Evolutionary conservation across 495 filamentous ascomycete species (phyloP), one percentile per base, ranked within the genome.

Genomic region (Neurospora intermedia): DNA sequence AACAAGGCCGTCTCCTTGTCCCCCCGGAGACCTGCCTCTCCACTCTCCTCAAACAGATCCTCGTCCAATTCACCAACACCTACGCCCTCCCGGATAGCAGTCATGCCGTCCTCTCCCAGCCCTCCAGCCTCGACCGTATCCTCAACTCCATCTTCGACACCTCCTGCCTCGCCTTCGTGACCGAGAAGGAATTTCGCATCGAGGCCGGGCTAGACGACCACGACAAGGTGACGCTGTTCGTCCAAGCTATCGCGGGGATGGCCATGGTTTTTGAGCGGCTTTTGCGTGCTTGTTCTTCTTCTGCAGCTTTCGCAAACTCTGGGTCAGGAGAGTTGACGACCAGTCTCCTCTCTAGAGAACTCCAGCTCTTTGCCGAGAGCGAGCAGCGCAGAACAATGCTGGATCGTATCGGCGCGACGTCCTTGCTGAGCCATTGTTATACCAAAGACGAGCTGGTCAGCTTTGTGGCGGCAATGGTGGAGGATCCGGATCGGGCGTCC

Each of bases 361-460:
- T 80, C 0, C 77, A 79, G 72, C 76, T 81, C 27, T 81, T 81
- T 59, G 73, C 78, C 20, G 78, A 82, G 69, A 77, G 80, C 66
- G 77, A 80, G 38, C 71, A 80, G 45, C 76, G 78, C 2, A 46
- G 69, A 4, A 43, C n/a, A 1, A 75, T 77, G 75, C 73, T 82
- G 2, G 79, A 77, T 6, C 74, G 62, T 27, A 73, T 82, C n/a
- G 75, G 43, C 18, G 38, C 6, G 6, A 78, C 74, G 18, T 8
- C 35, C 2, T 9, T 81, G 18, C 54, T 80, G 23, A 74, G 69
- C 35, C 70, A 73, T 6, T 81, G 78, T 42, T 80, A 78, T 43
- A 78, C 73, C 59, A 77, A 71, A 62, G 45, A 42, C 13, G 71
- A 72, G 42, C 45, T 81, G 27, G 73, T 74, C 1, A 77, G 76